phyloP scores from a whole-genome alignment of 192 early-diverging fungal genomes.

The Dissophora globulifera region DNA sequence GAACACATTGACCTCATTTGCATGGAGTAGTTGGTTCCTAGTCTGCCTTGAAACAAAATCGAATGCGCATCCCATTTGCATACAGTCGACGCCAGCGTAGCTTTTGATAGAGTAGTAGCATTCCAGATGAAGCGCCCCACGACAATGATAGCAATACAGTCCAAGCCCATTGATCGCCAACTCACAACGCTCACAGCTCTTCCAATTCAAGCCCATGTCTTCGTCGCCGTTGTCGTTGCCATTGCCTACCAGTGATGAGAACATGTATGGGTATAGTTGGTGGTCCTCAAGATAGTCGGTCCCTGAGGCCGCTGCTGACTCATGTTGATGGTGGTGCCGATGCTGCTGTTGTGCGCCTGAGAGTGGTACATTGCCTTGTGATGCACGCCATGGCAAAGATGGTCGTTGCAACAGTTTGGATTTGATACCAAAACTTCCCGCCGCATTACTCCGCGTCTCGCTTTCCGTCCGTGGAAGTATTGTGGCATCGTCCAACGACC shows the following conservation, averaged over 20 bases:
- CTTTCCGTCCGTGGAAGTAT: too few relatives aligned
- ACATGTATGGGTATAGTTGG: conserved; percentile 48
- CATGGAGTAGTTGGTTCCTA: conserved; percentile 29
- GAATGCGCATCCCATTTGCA: conserved; percentile 8
- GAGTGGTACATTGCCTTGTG: too few relatives aligned
- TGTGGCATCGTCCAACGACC: conserved; percentile 15
- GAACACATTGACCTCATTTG: conserved; percentile 3
- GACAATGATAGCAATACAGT: conserved; percentile 63
- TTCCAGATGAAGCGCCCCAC: conserved; percentile 58
- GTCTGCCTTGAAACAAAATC: conserved; percentile 21
- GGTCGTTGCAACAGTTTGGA: conserved; percentile 15
- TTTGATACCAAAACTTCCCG: conserved; percentile 8
- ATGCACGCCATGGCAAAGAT: conserved; percentile 9
- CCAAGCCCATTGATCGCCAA: conserved; percentile 56
- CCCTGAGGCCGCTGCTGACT: too few relatives aligned
- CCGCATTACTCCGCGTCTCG: background rate
- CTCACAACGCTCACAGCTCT: conserved; percentile 36
- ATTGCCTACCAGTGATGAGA: conserved; percentile 10
- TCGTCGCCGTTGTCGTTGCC: background rate
- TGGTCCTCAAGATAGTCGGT: conserved; percentile 37
- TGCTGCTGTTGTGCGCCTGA: background rate
- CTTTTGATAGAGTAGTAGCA: conserved; percentile 58
- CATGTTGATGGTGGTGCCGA: conserved; percentile 1
- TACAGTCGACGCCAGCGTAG: conserved; percentile 35
- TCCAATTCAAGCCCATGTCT: background rate